Evolutionary conservation across 2,329 filamentous ascomycete genomes (phyloP).

Genomic region (Pezicula carpinea): DNA sequence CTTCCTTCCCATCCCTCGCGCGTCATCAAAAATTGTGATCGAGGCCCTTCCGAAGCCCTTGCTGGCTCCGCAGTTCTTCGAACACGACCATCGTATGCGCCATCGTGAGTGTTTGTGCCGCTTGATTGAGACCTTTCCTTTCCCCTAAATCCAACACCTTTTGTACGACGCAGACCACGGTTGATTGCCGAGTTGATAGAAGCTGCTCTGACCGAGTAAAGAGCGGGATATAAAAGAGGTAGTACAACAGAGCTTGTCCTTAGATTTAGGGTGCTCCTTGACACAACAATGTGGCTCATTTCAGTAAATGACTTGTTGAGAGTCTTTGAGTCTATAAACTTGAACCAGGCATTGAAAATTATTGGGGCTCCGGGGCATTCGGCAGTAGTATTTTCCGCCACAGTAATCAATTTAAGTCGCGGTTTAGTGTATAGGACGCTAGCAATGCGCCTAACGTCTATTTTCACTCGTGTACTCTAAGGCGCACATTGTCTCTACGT

Average conservation of each 20-base stretch:
- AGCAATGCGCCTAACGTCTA: too few species aligned
- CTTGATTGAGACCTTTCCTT: constrained; percentile 12
- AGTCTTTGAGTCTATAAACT: constrained; percentile 1
- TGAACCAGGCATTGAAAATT: not conserved
- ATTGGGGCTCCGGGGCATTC: not conserved
- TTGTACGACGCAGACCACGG: constrained; percentile 54
- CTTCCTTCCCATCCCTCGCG: constrained; percentile 28
- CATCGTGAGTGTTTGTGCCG: constrained; percentile 15
- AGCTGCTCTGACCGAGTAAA: constrained; percentile 34
- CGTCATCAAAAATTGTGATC: not conserved
- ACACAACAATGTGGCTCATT: constrained; percentile 20
- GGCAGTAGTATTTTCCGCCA: too few species aligned
- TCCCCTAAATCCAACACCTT: constrained; percentile 26
- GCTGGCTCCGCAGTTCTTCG: constrained; percentile 19
- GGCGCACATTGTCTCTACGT: too few species aligned
- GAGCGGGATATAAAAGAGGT: constrained; percentile 4
- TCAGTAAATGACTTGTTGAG: constrained; percentile 5
- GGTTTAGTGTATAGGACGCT: too few species aligned
- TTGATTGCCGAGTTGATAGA: constrained; percentile 67
- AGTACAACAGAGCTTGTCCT: constrained; percentile 4
- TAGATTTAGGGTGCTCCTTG: constrained; percentile 8
- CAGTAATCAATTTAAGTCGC: too few species aligned
- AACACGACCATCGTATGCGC: constrained; percentile 3
- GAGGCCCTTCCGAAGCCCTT: not conserved
- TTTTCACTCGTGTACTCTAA: too few species aligned